These are phyloP conservation scores for Malus hybrid DNA, from an alignment of 331 rosid genomes.

Conservation along the genomic window DNA sequence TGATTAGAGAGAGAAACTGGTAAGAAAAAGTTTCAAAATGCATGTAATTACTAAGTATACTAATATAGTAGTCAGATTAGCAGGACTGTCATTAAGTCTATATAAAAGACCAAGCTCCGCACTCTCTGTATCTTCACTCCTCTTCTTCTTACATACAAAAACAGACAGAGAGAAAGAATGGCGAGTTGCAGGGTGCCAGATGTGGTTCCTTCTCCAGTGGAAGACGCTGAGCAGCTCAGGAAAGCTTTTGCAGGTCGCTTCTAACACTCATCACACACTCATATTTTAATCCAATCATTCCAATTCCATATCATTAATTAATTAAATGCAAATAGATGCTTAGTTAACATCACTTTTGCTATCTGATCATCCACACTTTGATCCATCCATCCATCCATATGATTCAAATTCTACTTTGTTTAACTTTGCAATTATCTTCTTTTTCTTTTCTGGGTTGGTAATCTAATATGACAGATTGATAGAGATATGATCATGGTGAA, in stretches of 20 bases:
- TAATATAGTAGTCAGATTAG: background rate
- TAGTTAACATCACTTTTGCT: too few species aligned
- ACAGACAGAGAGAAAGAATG: slow-evolving; percentile 20
- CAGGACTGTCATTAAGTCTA: background rate
- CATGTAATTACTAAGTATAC: too few species aligned
- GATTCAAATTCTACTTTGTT: too few species aligned
- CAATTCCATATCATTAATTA: background rate
- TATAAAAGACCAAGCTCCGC: background rate
- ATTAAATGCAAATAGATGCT: too few species aligned
- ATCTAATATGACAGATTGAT: too few species aligned
- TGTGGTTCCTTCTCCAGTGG: slow-evolving; percentile 50
- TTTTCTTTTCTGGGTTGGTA: too few species aligned
- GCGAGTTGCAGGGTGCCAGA: slow-evolving; percentile 49
- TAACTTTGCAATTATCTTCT: too few species aligned
- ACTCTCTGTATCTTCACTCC: background rate
- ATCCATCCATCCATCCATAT: background rate
- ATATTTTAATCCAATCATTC: background rate
- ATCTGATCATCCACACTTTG: background rate
- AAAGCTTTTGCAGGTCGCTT: slow-evolving; percentile 54
- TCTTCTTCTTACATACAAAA: background rate
- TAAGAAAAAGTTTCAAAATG: too few species aligned
- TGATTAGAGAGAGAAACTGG: too few species aligned
- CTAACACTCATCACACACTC: too few species aligned
- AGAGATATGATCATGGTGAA: too few species aligned
- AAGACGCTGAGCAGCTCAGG: slow-evolving; percentile 59